A percentile compares a stretch with the other conserved stretches of the same genome.
These are phyloP conservation scores for Hanseniaspora hatyaiensis DNA, from an alignment of 805 yeast species.

Conservation along the genomic window DNA sequence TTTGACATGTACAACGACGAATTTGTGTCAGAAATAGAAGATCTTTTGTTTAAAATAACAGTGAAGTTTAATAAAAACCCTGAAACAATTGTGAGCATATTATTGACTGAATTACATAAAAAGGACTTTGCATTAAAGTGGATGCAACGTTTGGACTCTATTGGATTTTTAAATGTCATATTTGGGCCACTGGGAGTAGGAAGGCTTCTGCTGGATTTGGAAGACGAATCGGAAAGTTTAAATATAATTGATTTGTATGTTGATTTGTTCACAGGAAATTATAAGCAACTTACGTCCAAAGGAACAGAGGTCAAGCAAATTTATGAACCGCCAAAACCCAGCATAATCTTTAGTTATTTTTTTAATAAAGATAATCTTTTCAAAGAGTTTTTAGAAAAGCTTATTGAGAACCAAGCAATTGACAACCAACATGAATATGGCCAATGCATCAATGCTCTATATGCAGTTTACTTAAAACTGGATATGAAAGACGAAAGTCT, in stretches of 20 bases:
- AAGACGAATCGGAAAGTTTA: too few species aligned
- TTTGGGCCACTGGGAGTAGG: constrained; percentile 9
- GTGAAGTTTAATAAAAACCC: constrained; percentile 57
- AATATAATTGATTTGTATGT: constrained; percentile 74
- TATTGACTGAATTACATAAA: constrained; percentile 52
- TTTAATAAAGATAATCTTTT: constrained; percentile 78
- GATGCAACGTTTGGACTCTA: constrained; percentile 42
- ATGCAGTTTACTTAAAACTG: background rate
- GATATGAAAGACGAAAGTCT: constrained; percentile 62
- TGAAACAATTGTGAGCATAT: constrained; percentile 61
- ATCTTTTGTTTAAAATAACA: constrained; percentile 60
- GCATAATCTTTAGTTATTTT: constrained; percentile 75
- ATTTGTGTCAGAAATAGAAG: constrained; percentile 35
- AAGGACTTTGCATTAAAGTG: constrained; percentile 50
- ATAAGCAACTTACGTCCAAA: constrained; percentile 29
- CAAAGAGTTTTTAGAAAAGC: constrained; percentile 66
- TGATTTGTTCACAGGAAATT: constrained; percentile 79
- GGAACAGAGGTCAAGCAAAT: constrained; percentile 37
- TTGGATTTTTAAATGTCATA: constrained; percentile 11
- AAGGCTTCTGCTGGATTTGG: background rate
- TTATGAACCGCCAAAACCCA: constrained; percentile 84
- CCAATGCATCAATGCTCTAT: constrained; percentile 7
- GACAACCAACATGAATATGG: background rate
- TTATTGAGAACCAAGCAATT: background rate
- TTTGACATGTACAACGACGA: background rate